Evolutionary conservation across 495 filamentous ascomycete species (phyloP).

Genomic region (Penicillium bialowiezense): DNA sequence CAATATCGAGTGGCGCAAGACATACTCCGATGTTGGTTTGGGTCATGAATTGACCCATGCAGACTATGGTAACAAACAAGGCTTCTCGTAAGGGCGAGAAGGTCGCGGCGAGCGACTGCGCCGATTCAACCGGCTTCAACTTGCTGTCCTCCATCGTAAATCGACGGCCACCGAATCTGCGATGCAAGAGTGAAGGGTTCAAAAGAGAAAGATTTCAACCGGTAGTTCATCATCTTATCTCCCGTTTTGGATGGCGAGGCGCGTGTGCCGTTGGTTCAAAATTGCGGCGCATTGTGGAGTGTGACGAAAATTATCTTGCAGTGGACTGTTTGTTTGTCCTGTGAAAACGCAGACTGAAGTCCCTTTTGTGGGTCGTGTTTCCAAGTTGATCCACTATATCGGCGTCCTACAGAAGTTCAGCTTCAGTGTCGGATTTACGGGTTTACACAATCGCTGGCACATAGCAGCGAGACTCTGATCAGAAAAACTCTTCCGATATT

Average conservation of each 20-base stretch:
- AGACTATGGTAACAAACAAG: slow-evolving; percentile 26
- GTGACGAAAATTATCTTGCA: neutral
- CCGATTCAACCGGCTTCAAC: slow-evolving; percentile 15
- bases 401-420: neutral
- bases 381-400: neutral
- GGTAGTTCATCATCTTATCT: neutral
- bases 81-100: slow-evolving; percentile 25
- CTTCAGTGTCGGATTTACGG: no score
- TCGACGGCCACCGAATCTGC: neutral
- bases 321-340: neutral
- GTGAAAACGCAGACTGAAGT: neutral
- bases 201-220: neutral
- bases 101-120: slow-evolving; percentile 19
- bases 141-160: slow-evolving; percentile 1
- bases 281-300: neutral
- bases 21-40: slow-evolving; percentile 28
- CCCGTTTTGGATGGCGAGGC: neutral
- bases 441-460: no score
- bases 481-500: no score
- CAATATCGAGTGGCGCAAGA: slow-evolving; percentile 39
- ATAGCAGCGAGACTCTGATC: no score
- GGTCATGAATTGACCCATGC: slow-evolving; percentile 37
- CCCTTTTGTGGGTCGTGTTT: neutral
- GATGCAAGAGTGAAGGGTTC: neutral
- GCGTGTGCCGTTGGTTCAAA: neutral